Evolutionary conservation across 192 early-diverging fungal genomes (phyloP).

Genomic region (Dispira simplex): DNA sequence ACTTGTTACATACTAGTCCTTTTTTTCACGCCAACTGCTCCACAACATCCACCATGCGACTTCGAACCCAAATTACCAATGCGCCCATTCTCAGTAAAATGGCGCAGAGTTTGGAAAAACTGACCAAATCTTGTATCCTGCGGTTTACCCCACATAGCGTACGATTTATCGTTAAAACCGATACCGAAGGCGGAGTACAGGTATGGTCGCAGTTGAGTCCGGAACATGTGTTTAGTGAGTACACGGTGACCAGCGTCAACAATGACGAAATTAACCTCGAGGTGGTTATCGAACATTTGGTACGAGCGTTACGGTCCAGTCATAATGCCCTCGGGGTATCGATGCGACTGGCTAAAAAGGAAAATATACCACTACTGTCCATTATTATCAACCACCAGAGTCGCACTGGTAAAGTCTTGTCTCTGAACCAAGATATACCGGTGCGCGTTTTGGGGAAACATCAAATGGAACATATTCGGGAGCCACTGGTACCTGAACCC

Average conservation of each 20-base stretch:
- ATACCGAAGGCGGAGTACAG: slow-evolving; percentile 44
- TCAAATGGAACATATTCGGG: slow-evolving; percentile 37
- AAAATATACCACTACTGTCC: slow-evolving; percentile 30
- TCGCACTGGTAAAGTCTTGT: slow-evolving; percentile 20
- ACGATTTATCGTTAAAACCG: slow-evolving; percentile 45
- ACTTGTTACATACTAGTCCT: no score
- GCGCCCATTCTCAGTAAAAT: slow-evolving; percentile 17
- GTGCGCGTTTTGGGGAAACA: slow-evolving; percentile 30
- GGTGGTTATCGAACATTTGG: slow-evolving; percentile 43
- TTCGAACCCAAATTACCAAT: slow-evolving; percentile 1
- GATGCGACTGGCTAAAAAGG: slow-evolving; percentile 48
- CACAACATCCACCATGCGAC: slow-evolving; percentile 9
- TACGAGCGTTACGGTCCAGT: slow-evolving; percentile 42
- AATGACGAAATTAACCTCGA: slow-evolving; percentile 61
- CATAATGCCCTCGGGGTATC: slow-evolving; percentile 33
- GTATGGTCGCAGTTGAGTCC: slow-evolving; percentile 46
- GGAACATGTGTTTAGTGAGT: slow-evolving; percentile 48
- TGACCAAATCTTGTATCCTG: slow-evolving; percentile 46
- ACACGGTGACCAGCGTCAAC: slow-evolving; percentile 41
- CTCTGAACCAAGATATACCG: slow-evolving; percentile 42
- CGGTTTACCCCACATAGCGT: slow-evolving; percentile 44
- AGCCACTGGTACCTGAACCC: slow-evolving; percentile 38
- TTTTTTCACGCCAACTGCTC: no score
- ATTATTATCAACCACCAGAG: slow-evolving; percentile 28
- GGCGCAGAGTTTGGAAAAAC: slow-evolving; percentile 48